phyloP scores from a whole-genome alignment of 177 flowering plant genomes.

The Tripterygium wilfordii region DNA sequence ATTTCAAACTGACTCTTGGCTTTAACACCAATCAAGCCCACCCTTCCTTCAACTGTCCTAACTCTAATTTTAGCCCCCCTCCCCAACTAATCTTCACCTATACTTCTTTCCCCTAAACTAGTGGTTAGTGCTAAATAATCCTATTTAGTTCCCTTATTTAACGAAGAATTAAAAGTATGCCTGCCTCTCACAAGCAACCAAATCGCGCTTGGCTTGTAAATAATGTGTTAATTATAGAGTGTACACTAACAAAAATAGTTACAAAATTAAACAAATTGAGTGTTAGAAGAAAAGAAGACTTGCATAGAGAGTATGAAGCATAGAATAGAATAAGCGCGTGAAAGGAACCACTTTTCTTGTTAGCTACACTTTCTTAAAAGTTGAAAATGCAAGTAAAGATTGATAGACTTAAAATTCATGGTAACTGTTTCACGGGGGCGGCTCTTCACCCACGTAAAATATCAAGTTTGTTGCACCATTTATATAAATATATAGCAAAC shows the following conservation, averaged over 20 bases:
- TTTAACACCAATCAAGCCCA: conserved; percentile 1
- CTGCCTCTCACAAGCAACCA: too few species aligned
- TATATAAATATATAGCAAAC: background rate
- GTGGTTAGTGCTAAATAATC: too few species aligned
- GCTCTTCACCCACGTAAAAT: background rate
- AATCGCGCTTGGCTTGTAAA: too few species aligned
- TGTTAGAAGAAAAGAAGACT: too few species aligned
- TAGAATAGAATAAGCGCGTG: background rate
- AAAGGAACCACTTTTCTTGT: conserved; percentile 1
- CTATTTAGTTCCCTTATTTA: too few species aligned
- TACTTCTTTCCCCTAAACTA: background rate
- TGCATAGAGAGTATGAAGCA: too few species aligned
- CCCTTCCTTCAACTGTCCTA: background rate
- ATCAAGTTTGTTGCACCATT: too few species aligned
- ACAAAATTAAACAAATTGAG: too few species aligned
- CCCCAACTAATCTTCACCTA: conserved; percentile 3
- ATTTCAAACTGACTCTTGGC: conserved; percentile 3
- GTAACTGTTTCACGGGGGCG: conserved; percentile 9
- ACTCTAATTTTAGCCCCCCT: background rate
- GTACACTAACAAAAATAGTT: too few species aligned
- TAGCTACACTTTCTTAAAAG: conserved; percentile 4
- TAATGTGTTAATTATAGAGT: too few species aligned
- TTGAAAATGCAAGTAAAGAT: conserved; percentile 7
- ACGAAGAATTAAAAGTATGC: too few species aligned
- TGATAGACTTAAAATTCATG: background rate